Evolutionary conservation across 495 filamentous ascomycete genomes (phyloP), one percentile per base, ranked within the genome.

Genomic region (Achaetomiella virescens): DNA sequence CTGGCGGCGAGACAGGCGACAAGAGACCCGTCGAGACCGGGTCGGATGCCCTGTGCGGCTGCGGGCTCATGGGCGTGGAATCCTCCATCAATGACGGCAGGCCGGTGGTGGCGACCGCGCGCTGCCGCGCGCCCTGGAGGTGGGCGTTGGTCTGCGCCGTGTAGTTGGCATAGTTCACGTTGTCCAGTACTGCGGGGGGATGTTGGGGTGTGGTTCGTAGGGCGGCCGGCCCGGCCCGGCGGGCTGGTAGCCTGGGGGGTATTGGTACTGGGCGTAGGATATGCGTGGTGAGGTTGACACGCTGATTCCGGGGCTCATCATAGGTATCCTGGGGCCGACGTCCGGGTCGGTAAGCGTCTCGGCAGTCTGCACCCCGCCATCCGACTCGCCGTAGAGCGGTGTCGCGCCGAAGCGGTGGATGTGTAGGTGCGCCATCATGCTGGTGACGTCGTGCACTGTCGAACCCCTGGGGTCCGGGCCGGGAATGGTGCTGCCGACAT

Each of bases 281-380:
- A 36, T 24, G 33, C 42, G 40, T 6, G 54, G 25, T 18, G 41
- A 46, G 21, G 59, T 15, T 15, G 54, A 9, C 33, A 20, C 37
- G 22, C 20, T 40, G 41, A n/a, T n/a, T n/a, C 22, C 45, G n/a
- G 14, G 43, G 37, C 27, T 44, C 11, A 33, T 48, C 20, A 21
- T 20, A 2, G 42, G 37, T 37, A 18, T 3, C 29, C 48, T 29
- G 10, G 56, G 60, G 18, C 36, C 59, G 7, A 46, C 35, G 47
- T 66, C 49, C 25, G 59, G 59, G 21, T 69, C 68, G 0, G 62
- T 64, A 6, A 70, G 51, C 9, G 65, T 59, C 42, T 67, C 64
- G 43, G 68, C 68, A n/a, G 67, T 60, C 31, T 64, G 60, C 14
- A 63, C 64, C 12, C 68, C 68, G 20, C 68, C 68, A 41, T 70